A percentile compares a stretch with the other conserved stretches of the same genome.
phyloP scores from a whole-genome alignment of 202 grass and related monocot species.

The Brachypodium distachyon region DNA sequence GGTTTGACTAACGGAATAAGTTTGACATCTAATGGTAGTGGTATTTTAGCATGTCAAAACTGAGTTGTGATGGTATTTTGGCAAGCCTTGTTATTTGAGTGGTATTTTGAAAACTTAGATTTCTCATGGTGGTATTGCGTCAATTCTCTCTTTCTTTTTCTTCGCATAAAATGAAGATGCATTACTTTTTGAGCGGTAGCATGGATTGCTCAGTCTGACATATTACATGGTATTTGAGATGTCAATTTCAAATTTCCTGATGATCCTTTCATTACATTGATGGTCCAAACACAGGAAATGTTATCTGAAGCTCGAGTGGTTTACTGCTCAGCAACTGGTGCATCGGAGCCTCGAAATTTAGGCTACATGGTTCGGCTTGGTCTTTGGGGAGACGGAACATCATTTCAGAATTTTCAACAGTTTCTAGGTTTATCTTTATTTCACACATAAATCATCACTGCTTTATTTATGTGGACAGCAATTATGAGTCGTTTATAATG shows the following conservation, averaged over 20 bases:
- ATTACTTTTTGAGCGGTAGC: not conserved
- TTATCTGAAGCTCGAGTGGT: constrained; percentile 79
- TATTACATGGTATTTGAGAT: not conserved
- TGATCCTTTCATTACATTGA: not conserved
- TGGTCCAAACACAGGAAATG: constrained; percentile 49
- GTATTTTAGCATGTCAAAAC: no score
- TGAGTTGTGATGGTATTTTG: no score
- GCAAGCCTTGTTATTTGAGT: no score
- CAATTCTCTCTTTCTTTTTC: no score
- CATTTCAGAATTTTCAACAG: constrained; percentile 65
- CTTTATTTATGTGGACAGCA: not conserved
- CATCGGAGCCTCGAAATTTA: constrained; percentile 97
- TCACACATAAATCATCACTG: not conserved
- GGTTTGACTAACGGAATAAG: no score
- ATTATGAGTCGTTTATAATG: not conserved
- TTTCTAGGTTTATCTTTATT: constrained; percentile 64
- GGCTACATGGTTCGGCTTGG: constrained; percentile 98
- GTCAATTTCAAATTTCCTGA: not conserved
- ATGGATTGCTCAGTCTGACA: not conserved
- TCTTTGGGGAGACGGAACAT: constrained; percentile 91
- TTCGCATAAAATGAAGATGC: not conserved
- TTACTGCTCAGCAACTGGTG: constrained; percentile 99
- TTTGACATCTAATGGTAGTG: no score
- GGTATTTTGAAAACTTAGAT: no score
- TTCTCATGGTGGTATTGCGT: no score